Evolutionary conservation across 371 early-diverging fungal species (phyloP).

Genomic region (Zopfochytrium polystomum): DNA sequence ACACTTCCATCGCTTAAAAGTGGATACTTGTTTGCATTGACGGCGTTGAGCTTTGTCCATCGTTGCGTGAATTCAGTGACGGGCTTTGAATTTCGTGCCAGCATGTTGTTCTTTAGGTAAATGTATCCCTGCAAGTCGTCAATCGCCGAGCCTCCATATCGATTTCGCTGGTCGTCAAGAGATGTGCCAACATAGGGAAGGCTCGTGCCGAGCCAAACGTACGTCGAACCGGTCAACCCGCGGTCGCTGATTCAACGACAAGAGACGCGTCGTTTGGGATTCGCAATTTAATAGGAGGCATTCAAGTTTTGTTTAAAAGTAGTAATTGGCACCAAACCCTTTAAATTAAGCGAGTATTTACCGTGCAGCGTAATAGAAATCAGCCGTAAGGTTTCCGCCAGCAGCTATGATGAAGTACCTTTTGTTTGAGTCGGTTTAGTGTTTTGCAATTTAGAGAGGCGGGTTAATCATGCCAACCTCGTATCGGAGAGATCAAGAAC

Average conservation of each 20-base stretch:
- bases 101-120: slow-evolving; percentile 7
- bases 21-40: slow-evolving; percentile 8
- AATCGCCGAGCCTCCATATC: slow-evolving; percentile 7
- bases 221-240: slow-evolving; percentile 17
- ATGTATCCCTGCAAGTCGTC: slow-evolving; percentile 25
- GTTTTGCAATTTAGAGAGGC: background rate
- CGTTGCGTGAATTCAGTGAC: slow-evolving; percentile 6
- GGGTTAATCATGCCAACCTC: background rate
- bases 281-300: too few species aligned
- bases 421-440: background rate
- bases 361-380: slow-evolving; percentile 15
- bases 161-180: background rate
- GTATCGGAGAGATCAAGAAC: slow-evolving; percentile 7
- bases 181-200: slow-evolving; percentile 13
- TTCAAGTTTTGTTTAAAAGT: too few species aligned
- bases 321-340: background rate
- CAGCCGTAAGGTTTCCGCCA: slow-evolving; percentile 15
- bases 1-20: slow-evolving; percentile 5
- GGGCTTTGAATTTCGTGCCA: background rate
- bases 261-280: too few species aligned
- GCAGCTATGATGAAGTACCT: slow-evolving; percentile 22
- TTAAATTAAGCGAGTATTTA: background rate
- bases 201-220: slow-evolving; percentile 23
- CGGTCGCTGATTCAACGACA: too few species aligned
- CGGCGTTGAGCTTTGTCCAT: slow-evolving; percentile 6